A percentile compares a stretch with the other conserved stretches of the same genome.
Conservation (phyloP, 345 rosid species). For the Lumnitzera racemosa region DNA sequence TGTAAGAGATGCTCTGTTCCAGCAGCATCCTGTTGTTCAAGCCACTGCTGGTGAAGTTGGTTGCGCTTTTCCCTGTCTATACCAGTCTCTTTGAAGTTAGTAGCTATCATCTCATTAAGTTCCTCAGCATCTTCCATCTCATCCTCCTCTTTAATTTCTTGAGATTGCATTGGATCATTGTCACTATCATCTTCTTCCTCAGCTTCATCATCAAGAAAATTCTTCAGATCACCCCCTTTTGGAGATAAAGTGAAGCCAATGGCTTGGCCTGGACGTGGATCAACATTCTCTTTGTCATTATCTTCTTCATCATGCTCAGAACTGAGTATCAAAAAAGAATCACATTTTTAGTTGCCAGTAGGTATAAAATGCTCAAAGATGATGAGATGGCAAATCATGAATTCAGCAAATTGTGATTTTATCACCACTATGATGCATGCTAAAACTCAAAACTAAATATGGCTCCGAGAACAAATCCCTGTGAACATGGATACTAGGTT, state of each 20-base stretch:
- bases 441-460: too few relatives aligned
- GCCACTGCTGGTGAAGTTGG: constrained; percentile 91
- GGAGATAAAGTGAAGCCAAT: constrained; percentile 30
- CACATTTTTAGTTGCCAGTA: constrained; percentile 6
- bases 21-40: constrained; percentile 78
- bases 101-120: constrained; percentile 67
- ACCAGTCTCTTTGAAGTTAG: constrained; percentile 59
- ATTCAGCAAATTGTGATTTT: neutral
- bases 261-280: constrained; percentile 23
- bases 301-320: constrained; percentile 45
- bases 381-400: neutral
- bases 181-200: constrained; percentile 97
- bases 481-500: too few relatives aligned
- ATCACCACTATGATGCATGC: too few relatives aligned
- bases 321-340: constrained; percentile 22
- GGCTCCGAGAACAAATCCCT: too few relatives aligned
- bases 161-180: constrained; percentile 54
- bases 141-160: constrained; percentile 71
- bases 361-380: neutral
- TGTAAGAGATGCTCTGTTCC: constrained; percentile 77
- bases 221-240: constrained; percentile 66
- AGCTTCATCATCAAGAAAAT: constrained; percentile 86
- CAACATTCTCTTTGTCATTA: constrained; percentile 48
- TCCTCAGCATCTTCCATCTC: constrained; percentile 55
- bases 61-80: constrained; percentile 67